A percentile compares a stretch with the other conserved stretches of the same genome.
Evolutionary conservation across 345 rosid genomes (phyloP).

Genomic region (Hirschfeldia incana): DNA sequence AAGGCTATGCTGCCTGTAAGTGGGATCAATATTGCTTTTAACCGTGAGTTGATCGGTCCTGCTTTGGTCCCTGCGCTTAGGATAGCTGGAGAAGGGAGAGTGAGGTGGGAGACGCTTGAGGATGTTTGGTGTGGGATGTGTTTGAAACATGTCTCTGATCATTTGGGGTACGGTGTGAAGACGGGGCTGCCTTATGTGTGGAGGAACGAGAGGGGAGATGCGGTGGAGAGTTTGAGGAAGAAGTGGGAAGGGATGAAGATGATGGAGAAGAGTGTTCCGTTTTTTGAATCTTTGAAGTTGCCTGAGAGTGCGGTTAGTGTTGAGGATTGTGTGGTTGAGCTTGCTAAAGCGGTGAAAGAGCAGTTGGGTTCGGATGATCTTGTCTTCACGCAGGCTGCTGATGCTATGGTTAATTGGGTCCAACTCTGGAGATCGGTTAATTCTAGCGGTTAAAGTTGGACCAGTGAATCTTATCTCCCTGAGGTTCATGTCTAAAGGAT

Average conservation of each 20-base stretch:
- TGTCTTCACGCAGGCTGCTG: not conserved
- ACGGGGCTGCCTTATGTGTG: not conserved
- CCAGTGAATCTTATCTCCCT: not conserved
- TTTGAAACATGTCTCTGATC: constrained; percentile 73
- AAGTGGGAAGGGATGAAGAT: not conserved
- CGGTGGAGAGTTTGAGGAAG: not conserved
- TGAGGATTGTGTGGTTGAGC: not conserved
- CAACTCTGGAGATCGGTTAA: not conserved
- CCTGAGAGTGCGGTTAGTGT: not conserved
- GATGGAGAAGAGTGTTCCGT: not conserved
- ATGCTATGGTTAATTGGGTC: not conserved
- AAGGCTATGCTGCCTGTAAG: constrained; percentile 69
- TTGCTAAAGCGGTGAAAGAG: not conserved
- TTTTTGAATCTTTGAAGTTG: not conserved
- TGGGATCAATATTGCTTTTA: constrained; percentile 84
- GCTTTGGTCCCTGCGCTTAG: constrained; percentile 74
- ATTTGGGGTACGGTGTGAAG: constrained; percentile 77
- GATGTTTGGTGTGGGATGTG: constrained; percentile 39
- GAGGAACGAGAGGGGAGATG: not conserved
- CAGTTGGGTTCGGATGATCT: not conserved
- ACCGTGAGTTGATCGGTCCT: constrained; percentile 82
- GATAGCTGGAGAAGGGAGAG: constrained; percentile 78
- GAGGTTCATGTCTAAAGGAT: constrained; percentile 35
- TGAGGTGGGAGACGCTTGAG: constrained; percentile 94
- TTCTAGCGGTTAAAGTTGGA: not conserved